Evolutionary conservation across 768 basidiomycete species (phyloP), one percentile per base, ranked within the genome.

Genomic region (Hericium alpestre): DNA sequence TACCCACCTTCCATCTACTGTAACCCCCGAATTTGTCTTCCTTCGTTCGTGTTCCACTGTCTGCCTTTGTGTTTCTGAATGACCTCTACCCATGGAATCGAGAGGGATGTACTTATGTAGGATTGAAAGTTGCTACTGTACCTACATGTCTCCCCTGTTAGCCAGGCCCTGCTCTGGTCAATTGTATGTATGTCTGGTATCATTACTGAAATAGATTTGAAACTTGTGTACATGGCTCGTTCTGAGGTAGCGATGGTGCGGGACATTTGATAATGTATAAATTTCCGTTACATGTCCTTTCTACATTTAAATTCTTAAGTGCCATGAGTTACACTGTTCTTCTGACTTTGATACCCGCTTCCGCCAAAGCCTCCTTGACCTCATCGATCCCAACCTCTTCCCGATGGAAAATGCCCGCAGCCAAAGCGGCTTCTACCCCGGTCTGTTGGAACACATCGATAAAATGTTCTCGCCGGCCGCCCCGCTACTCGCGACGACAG

Each of bases 351-450:
- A 89, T 77, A 0, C 72, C 71, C 12, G 75, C 75, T 4, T 60
- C 64, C 38, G 64, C 65, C 60, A 90, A 65, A 1, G 74, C 70
- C 46, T 71, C 70, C 72, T 97, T 99, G 56, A 97, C 88, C 51
- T 88, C 84, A 49, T 72, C 71, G 59, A 99, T 94, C 43, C 71
- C 76, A 4, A 99, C 95, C 69, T 97, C 89, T 49, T 77, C 80
- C 37, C 96, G 75, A 70, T 99, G 96, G 71, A 99, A 99, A 62
- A 98, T 96, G 1, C 96, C 96, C 11, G 96, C 96, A 10, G 96
- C 96, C 56, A 99, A 71, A 1, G 89, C 96, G 48, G 96, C 92
- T 70, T 95, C 93, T 1, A 85, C 93, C 3, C 73, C 78, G 3
- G 93, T 93, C 63, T 79, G 70, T 56, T 74, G 66, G 70, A 99